Conservation (phyloP, 768 basidiomycete species). For the Auriscalpium orientale region DNA sequence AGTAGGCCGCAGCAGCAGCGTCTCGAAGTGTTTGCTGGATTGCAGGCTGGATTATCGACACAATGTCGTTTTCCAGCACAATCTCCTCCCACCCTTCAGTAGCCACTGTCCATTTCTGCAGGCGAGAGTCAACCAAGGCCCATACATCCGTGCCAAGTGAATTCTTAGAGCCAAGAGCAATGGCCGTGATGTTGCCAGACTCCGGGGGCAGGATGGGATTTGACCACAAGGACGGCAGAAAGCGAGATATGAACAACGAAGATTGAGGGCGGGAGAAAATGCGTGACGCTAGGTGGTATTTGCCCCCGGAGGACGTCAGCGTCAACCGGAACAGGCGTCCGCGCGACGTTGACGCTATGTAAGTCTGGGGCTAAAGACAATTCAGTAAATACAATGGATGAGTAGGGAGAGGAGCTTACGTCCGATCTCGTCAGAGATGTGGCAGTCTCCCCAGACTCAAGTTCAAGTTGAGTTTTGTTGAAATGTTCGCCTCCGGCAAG, state of each 20-base stretch:
- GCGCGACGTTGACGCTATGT: slow-evolving; percentile 58
- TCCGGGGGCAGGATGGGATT: slow-evolving; percentile 35
- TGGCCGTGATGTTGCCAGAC: slow-evolving; percentile 56
- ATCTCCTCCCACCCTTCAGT: slow-evolving; percentile 67
- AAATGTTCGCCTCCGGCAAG: slow-evolving; percentile 73
- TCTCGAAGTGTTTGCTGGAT: slow-evolving; percentile 35
- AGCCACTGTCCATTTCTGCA: slow-evolving; percentile 67
- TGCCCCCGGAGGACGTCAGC: slow-evolving; percentile 62
- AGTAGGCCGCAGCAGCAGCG: slow-evolving; percentile 32
- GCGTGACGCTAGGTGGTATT: slow-evolving; percentile 50
- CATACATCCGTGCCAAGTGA: slow-evolving; percentile 51
- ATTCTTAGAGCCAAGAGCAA: slow-evolving; percentile 42
- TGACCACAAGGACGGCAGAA: slow-evolving; percentile 37
- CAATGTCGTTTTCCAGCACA: slow-evolving; percentile 48
- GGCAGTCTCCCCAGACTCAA: slow-evolving; percentile 49
- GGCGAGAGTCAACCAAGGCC: slow-evolving; percentile 56
- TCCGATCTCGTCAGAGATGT: slow-evolving; percentile 62
- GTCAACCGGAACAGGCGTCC: slow-evolving; percentile 60
- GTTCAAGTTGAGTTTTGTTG: slow-evolving; percentile 39
- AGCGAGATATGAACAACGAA: slow-evolving; percentile 35
- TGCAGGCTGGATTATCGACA: slow-evolving; percentile 37
- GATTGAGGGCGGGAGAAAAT: slow-evolving; percentile 52
- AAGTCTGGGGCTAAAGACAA: slow-evolving; percentile 47
- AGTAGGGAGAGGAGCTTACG: slow-evolving; percentile 31
- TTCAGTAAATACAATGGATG: slow-evolving; percentile 1